A percentile compares a stretch with the other conserved stretches of the same genome.
Conservation (phyloP, 23 red algal species). For the Gracilaria gracilis region DNA sequence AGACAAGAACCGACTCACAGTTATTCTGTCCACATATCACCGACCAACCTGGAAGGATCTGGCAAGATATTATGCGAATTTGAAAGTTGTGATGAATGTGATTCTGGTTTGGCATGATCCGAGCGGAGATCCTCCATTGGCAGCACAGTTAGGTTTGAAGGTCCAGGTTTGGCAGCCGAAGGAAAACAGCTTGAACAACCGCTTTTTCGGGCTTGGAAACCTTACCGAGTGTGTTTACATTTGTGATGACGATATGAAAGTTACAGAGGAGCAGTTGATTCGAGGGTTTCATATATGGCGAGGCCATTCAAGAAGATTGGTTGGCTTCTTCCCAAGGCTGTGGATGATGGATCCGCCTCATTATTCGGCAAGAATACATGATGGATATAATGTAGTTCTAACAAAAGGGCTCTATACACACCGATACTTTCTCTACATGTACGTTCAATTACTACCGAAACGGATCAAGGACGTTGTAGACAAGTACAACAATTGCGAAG, state of each 20-base stretch:
- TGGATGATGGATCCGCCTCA: constrained; percentile 64
- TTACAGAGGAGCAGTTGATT: constrained; percentile 50
- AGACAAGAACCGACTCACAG: constrained; percentile 51
- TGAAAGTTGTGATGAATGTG: constrained; percentile 50
- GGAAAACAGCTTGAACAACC: constrained; percentile 50
- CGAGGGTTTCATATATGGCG: constrained; percentile 47
- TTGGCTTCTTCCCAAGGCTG: constrained; percentile 37
- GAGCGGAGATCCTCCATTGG: constrained; percentile 46
- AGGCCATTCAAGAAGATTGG: constrained; percentile 39
- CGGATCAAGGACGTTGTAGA: constrained; percentile 41
- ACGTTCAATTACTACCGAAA: constrained; percentile 44
- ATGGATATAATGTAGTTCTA: constrained; percentile 61
- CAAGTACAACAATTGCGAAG: constrained; percentile 50
- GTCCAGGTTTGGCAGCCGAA: constrained; percentile 57
- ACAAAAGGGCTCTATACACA: constrained; percentile 57
- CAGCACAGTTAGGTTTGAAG: constrained; percentile 38
- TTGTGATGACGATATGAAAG: constrained; percentile 60
- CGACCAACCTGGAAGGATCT: constrained; percentile 45
- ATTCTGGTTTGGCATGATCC: constrained; percentile 61
- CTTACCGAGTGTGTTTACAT: constrained; percentile 61
- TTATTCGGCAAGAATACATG: constrained; percentile 53
- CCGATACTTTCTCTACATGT: constrained; percentile 59
- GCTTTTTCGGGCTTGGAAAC: constrained; percentile 62
- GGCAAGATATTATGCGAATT: constrained; percentile 28
- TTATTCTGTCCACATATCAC: constrained; percentile 47